Base-by-base conservation (phyloP, 495 filamentous ascomycete genomes). In the Oidiodendron maius region DNA sequence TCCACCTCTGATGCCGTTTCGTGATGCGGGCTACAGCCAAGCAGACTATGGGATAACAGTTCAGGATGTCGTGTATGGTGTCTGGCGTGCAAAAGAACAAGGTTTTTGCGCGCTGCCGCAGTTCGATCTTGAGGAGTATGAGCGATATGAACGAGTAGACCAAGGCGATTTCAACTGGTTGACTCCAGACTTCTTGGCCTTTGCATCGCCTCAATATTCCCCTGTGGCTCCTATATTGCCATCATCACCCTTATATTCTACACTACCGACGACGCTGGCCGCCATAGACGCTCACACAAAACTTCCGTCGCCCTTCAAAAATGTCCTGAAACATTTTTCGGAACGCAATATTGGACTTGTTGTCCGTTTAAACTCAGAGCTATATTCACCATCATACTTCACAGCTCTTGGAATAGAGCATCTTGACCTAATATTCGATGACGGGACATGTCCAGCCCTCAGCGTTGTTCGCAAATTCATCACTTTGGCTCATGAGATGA, bases 111-210 rank as follows among this genome's bases (percentile, higher is more conserved):
- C 84, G 23, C 67, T 99, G 46, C 84, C 89, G 52, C 83, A 89
- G 38, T 99, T 97, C 57, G 88, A 85, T 43, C 74, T 99, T 2
- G 90, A 96, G 70, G 93, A 97, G 80, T 96, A 99, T 60, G 93
- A 99, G 68, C 84, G 79, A 60, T 99, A 78, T 53, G 93, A 99
- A 66, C 77, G 93, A 45, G 93, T 97, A 2, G 94, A 99, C 57
- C 90, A 96, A 74, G 93, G 93, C 48, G 93, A 99, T 66, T 99
- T 99, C 84, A 99, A 99, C 73, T 99, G 93, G 93, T 75, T 99
- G 39, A 94, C 90, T 10, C 90, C 90, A 12, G 72, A 87, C 50
- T 99, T 99, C 68, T 78, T 99, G 12, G 93, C 93, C 15, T 96
- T 99, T 61, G 93, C 93, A 13, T 96, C 91, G 12, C 93, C 93